A percentile compares a stretch with the other conserved stretches of the same genome.
Conservation (phyloP, 2,329 filamentous ascomycete species). For the Hypoxylon sp. region DNA sequence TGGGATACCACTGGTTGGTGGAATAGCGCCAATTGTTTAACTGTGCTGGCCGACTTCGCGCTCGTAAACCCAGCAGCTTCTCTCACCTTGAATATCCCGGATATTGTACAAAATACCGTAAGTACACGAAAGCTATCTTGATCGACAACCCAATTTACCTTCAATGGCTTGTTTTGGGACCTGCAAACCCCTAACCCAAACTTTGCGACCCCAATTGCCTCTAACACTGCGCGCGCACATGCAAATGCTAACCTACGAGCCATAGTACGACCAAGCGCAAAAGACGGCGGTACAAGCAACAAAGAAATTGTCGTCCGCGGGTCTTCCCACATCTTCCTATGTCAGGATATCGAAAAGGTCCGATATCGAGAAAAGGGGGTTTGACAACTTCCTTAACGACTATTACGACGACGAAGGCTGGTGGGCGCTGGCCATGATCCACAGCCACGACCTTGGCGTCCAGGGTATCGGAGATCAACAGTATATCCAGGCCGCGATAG, state of each 20-base stretch:
- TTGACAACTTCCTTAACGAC: constrained; percentile 60
- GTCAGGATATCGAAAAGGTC: constrained; percentile 36
- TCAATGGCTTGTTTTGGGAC: neutral
- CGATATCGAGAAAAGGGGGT: constrained; percentile 46
- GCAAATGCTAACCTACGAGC: constrained; percentile 6
- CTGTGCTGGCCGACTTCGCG: constrained; percentile 57
- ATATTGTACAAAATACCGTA: constrained; percentile 45
- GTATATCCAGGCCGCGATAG: constrained; percentile 61
- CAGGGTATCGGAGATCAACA: constrained; percentile 50
- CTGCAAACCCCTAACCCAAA: constrained; percentile 2
- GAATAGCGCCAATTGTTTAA: constrained; percentile 68
- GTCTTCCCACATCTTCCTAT: constrained; percentile 44
- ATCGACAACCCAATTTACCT: constrained; percentile 7
- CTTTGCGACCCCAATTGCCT: neutral
- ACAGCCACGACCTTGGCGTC: constrained; percentile 57
- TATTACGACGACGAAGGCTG: constrained; percentile 70
- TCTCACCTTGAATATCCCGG: constrained; percentile 39
- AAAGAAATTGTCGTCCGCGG: constrained; percentile 37
- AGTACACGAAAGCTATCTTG: constrained; percentile 15
- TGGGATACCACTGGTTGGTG: constrained; percentile 69
- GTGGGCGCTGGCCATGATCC: constrained; percentile 68
- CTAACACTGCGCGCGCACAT: neutral
- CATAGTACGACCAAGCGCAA: constrained; percentile 42
- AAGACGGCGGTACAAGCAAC: constrained; percentile 41
- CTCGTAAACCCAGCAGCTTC: constrained; percentile 26